Conservation (phyloP, 2,329 filamentous ascomycete species). For the Cryoendolithus antarcticus region DNA sequence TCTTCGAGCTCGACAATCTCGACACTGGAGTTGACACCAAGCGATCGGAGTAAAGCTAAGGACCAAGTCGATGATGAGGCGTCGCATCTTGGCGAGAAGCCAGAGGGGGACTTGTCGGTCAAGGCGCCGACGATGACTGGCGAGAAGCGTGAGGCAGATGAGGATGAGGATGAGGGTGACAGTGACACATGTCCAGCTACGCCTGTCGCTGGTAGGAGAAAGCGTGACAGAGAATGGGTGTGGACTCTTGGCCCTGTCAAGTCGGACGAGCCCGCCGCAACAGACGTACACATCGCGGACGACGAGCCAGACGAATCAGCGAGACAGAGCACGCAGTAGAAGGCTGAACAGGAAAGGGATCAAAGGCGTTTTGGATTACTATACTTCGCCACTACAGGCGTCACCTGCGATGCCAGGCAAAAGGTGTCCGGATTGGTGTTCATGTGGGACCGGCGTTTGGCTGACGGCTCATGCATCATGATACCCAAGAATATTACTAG, state of each 20-base stretch:
- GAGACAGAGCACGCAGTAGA: slow-evolving; percentile 1
- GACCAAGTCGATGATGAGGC: slow-evolving; percentile 3
- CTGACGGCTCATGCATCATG: too few relatives aligned
- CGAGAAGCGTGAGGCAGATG: slow-evolving; percentile 34
- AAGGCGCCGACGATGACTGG: slow-evolving; percentile 11
- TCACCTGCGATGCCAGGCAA: not conserved
- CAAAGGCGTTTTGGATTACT: not conserved
- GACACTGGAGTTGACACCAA: slow-evolving; percentile 14
- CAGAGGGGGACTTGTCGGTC: not conserved
- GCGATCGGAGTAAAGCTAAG: slow-evolving; percentile 2
- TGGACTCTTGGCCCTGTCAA: slow-evolving; percentile 41
- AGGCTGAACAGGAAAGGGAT: not conserved
- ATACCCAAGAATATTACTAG: too few relatives aligned
- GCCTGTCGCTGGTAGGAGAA: slow-evolving; percentile 40
- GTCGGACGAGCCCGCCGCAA: not conserved
- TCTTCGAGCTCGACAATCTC: slow-evolving; percentile 25
- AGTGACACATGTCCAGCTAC: slow-evolving; percentile 38
- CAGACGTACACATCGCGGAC: not conserved
- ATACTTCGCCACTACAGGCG: too few relatives aligned
- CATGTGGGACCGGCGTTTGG: too few relatives aligned
- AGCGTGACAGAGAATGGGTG: slow-evolving; percentile 43
- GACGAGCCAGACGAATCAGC: not conserved
- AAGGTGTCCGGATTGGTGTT: not conserved
- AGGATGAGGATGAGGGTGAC: slow-evolving; percentile 25
- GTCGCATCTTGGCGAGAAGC: slow-evolving; percentile 1